Evolutionary conservation across 1,139 yeast genomes (phyloP).

Genomic region (Scheffersomyces illinoinensis): DNA sequence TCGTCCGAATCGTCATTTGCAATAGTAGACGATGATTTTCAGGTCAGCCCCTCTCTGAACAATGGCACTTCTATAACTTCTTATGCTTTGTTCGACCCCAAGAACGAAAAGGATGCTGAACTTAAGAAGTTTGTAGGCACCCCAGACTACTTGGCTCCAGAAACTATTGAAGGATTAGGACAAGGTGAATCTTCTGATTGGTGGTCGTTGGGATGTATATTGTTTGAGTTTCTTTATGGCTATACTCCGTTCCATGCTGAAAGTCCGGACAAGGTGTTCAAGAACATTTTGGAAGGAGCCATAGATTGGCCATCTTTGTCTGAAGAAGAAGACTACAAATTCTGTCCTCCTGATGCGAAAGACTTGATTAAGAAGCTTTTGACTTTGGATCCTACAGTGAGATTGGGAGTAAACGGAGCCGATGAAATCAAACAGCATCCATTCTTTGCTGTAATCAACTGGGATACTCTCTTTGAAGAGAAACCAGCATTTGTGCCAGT

Average conservation of each 20-base stretch:
- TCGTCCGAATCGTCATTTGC: constrained; percentile 59
- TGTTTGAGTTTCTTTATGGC: constrained; percentile 90
- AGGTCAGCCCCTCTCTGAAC: constrained; percentile 26
- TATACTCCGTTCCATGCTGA: constrained; percentile 92
- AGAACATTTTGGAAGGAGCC: constrained; percentile 68
- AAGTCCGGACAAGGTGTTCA: constrained; percentile 79
- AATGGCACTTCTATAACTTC: constrained; percentile 30
- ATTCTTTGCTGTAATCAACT: constrained; percentile 69
- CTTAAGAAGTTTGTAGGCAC: constrained; percentile 81
- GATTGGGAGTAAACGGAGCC: constrained; percentile 80
- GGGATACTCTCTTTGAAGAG: constrained; percentile 74
- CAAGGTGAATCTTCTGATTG: constrained; percentile 92
- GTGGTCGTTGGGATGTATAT: constrained; percentile 98
- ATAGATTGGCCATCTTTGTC: constrained; percentile 82
- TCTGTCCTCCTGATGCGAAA: constrained; percentile 67
- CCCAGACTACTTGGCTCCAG: constrained; percentile 97
- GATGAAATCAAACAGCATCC: constrained; percentile 77
- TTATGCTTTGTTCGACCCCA: constrained; percentile 73
- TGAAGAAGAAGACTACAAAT: constrained; percentile 48
- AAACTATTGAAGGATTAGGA: constrained; percentile 81
- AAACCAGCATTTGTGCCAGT: constrained; percentile 85
- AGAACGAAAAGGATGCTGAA: constrained; percentile 44
- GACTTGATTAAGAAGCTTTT: constrained; percentile 70
- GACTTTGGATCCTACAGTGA: constrained; percentile 57
- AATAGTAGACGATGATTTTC: constrained; percentile 49